phyloP scores from a whole-genome alignment of 345 rosid species.

The Boechera divaricarpa region DNA sequence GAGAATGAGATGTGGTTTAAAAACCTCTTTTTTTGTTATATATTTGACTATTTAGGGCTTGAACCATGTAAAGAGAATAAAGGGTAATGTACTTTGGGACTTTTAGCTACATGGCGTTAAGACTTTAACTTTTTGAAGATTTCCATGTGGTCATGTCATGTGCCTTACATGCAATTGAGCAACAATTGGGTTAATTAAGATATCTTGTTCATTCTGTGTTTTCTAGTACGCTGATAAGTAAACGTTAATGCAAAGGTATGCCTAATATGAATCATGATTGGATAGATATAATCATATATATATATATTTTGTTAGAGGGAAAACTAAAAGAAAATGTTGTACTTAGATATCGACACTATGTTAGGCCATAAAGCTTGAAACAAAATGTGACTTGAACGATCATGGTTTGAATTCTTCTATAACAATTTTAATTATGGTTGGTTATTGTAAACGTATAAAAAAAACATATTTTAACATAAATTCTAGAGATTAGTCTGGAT shows the following conservation, averaged over 20 bases:
- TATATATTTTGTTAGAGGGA: background rate
- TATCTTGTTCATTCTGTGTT: background rate
- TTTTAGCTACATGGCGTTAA: conserved; percentile 22
- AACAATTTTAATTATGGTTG: background rate
- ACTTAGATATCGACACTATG: background rate
- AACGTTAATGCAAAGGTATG: conserved; percentile 4
- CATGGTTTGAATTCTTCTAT: background rate
- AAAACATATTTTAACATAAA: background rate
- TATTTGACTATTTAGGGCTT: conserved; percentile 18
- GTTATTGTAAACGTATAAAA: background rate
- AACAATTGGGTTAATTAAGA: background rate
- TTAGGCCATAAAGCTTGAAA: background rate
- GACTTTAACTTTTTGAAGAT: conserved; percentile 34
- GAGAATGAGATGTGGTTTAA: background rate
- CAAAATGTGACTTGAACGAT: background rate
- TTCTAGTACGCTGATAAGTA: background rate
- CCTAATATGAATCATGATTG: conserved; percentile 1
- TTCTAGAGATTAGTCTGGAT: background rate
- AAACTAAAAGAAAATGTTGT: background rate
- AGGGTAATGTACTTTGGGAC: conserved; percentile 28
- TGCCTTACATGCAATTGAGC: conserved; percentile 40
- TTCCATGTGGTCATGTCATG: conserved; percentile 39
- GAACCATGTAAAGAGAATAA: conserved; percentile 29
- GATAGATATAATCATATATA: background rate
- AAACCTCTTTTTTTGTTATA: background rate